These are phyloP conservation scores for Leavenworthia alabamica DNA, from an alignment of 345 rosid genomes.

Conservation along the genomic window DNA sequence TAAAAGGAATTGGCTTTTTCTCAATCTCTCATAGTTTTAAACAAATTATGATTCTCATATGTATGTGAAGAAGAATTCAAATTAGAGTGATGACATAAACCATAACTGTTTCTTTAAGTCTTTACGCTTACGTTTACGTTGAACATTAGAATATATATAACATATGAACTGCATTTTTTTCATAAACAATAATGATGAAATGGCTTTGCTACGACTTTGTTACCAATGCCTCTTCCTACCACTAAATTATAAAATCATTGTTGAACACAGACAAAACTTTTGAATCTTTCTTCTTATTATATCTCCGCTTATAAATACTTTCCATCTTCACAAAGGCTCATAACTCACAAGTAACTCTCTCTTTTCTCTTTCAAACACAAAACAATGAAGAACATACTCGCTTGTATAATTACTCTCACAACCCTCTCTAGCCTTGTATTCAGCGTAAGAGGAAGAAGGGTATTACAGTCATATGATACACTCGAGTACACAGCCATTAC, in stretches of 20 bases:
- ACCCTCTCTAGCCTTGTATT: background rate
- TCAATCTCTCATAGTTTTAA: background rate
- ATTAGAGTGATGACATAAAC: background rate
- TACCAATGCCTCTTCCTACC: conserved; percentile 7
- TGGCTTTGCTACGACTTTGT: conserved; percentile 5
- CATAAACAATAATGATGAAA: background rate
- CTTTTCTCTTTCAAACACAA: background rate
- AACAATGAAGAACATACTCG: conserved; percentile 24
- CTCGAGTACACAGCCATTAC: conserved; percentile 66
- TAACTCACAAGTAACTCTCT: conserved; percentile 5
- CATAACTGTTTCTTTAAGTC: background rate
- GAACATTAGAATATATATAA: background rate
- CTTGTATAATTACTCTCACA: conserved; percentile 7
- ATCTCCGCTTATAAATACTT: conserved; percentile 24
- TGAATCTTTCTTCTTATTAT: background rate
- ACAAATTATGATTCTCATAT: conserved; percentile 1
- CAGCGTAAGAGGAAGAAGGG: background rate
- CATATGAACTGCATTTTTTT: background rate
- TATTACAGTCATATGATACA: conserved; percentile 20
- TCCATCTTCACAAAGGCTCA: conserved; percentile 11
- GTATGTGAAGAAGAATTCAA: background rate
- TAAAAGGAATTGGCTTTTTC: background rate
- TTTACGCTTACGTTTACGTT: background rate
- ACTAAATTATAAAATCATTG: background rate
- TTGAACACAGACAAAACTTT: conserved; percentile 7